Evolutionary conservation across 257 asterid species (phyloP), one percentile per base, ranked within the genome.

Genomic region (Primulina tabacum): DNA sequence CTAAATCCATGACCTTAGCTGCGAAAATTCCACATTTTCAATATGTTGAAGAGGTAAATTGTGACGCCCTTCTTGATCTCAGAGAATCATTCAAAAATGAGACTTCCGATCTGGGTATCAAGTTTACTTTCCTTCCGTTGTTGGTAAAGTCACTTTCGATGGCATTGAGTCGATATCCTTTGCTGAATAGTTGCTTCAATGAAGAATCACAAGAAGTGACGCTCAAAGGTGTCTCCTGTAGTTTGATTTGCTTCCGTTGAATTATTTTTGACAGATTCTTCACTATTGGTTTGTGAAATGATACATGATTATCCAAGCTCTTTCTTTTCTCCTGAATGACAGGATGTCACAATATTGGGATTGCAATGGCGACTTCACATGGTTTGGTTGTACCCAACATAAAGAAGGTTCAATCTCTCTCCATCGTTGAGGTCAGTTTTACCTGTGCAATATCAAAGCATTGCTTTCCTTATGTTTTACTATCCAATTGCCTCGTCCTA

Each of bases 341-440:
- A 90, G 99, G 97, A 21, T 82, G 94, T 37, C 99, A 93, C 77
- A 93, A 90, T 78, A 84, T 93, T 55, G 99, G 99, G 58, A 82
- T 93, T 60, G 99, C 99, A 56, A 93, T 90, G 99, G 99, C 99
- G 71, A 90, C 96, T 79, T 92, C 96, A 56, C 79, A 87, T 60
- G 99, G 99, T 68, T 75, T 93, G 77, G 99, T 89, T 72, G 99
- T 93, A 26, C 99, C 99, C 3, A 89, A 87, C 79, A 83, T 93
- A 65, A 93, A 93, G 88, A 87, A 83, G 82, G 99, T 93, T 74
- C 99, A 93, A 59, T 75, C 84, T 64, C 90, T 93, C 60, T 90
- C 97, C 56, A 89, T 93, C 77, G 70, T 82, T 82, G 90, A 93
- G 96, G 99, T 93, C 58, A 77, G 93, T 69, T 82, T 37, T 34